phyloP scores from a whole-genome alignment of 106 monocot genomes.

The Phalaenopsis equestris region DNA sequence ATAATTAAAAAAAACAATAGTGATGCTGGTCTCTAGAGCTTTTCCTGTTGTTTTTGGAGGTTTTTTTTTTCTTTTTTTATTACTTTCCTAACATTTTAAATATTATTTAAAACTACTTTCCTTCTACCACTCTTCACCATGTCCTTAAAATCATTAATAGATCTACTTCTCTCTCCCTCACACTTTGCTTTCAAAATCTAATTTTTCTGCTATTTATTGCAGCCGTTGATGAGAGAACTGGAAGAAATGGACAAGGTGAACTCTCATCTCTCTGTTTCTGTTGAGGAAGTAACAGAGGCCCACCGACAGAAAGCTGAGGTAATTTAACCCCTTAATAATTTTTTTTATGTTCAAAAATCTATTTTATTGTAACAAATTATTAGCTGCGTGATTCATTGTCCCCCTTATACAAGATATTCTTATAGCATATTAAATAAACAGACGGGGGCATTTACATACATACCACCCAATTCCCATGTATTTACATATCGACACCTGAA shows the following conservation, averaged over 20 bases:
- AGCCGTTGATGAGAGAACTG: constrained; percentile 73
- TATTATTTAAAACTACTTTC: neutral
- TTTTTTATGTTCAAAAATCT: neutral
- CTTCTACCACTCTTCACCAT: neutral
- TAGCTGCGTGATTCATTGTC: neutral
- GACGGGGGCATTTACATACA: no score
- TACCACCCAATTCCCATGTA: no score
- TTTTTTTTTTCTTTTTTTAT: neutral
- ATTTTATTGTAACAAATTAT: neutral
- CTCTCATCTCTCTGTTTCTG: constrained; percentile 73
- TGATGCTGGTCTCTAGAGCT: neutral
- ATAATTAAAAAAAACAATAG: no score
- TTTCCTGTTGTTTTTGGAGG: neutral
- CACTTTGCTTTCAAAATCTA: neutral
- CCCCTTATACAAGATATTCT: neutral
- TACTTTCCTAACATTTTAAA: neutral
- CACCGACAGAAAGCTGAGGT: constrained; percentile 92
- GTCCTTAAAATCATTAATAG: neutral
- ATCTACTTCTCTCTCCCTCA: neutral
- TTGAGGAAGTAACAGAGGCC: constrained; percentile 82
- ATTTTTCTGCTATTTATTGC: neutral
- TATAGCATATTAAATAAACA: no score
- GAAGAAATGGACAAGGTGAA: constrained; percentile 95
- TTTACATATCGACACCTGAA: no score
- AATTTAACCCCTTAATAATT: neutral